These are phyloP conservation scores for Fraxinus anomala DNA, from an alignment of 257 asterid species.

Conservation along the genomic window DNA sequence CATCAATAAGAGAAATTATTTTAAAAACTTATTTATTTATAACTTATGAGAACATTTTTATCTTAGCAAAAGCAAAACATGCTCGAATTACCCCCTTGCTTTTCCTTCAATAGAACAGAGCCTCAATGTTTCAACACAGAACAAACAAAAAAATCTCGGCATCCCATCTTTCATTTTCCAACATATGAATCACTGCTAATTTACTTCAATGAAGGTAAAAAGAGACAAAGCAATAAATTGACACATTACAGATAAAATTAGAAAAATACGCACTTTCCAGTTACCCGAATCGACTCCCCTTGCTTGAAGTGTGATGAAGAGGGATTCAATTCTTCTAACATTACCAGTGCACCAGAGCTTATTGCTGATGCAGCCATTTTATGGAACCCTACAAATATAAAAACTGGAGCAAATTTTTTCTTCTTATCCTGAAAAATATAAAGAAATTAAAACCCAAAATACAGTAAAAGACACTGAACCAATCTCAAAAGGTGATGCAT, in stretches of 20 bases:
- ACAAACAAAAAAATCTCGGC: neutral
- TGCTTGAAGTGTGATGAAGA: slow-evolving; percentile 72
- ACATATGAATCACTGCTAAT: neutral
- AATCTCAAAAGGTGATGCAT: no score
- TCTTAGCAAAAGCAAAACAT: neutral
- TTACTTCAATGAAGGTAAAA: neutral
- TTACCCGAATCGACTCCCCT: slow-evolving; percentile 76
- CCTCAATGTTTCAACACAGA: neutral
- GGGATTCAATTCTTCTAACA: slow-evolving; percentile 65
- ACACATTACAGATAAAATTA: neutral
- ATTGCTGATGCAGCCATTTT: slow-evolving; percentile 52
- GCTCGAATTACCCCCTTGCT: neutral
- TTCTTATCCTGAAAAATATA: neutral
- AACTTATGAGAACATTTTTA: neutral
- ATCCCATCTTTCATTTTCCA: neutral
- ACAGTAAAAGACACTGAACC: neutral
- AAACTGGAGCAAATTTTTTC: neutral
- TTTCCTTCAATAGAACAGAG: neutral
- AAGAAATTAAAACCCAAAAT: neutral
- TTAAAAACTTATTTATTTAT: neutral
- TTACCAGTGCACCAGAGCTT: slow-evolving; percentile 66
- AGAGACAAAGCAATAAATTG: neutral
- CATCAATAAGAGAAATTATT: neutral
- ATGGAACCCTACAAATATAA: neutral
- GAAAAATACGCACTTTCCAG: slow-evolving; percentile 71